Evolutionary conservation across 2,329 filamentous ascomycete species (phyloP).

Genomic region (Thyridium curvatum): DNA sequence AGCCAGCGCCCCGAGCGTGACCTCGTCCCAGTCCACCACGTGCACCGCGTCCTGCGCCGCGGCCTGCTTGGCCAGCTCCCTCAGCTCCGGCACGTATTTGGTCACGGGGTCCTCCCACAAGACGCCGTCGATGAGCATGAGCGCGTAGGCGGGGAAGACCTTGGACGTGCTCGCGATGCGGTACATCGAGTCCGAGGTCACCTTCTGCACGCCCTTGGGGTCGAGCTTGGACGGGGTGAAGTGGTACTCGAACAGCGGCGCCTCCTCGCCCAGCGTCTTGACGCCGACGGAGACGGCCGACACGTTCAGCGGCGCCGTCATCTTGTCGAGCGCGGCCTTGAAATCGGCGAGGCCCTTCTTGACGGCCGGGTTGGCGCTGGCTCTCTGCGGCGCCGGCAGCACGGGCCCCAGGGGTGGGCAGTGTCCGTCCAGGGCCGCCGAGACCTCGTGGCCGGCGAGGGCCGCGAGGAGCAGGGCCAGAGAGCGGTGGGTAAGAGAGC

Average conservation of each 20-base stretch:
- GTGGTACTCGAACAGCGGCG: conserved; percentile 29
- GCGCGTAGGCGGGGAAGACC: conserved; percentile 21
- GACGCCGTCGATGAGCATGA: conserved; percentile 19
- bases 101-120: conserved; percentile 34
- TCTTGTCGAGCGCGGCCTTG: conserved; percentile 16
- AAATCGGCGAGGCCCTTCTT: conserved; percentile 16
- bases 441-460: conserved; percentile 8
- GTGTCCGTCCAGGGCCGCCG: conserved; percentile 20
- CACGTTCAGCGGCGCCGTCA: conserved; percentile 17
- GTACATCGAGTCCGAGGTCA: conserved; percentile 26
- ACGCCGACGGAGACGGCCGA: conserved; percentile 31
- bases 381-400: conserved; percentile 26
- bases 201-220: conserved; percentile 15
- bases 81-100: conserved; percentile 34
- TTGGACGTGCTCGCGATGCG: conserved; percentile 31
- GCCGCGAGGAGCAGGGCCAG: neutral
- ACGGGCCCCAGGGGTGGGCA: conserved; percentile 37
- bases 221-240: conserved; percentile 27
- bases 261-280: conserved; percentile 33
- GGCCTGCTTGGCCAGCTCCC: conserved; percentile 11
- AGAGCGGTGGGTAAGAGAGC: neutral
- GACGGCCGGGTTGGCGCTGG: conserved; percentile 21
- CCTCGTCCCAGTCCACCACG: conserved; percentile 19
- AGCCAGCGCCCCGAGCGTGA: conserved; percentile 16
- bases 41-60: conserved; percentile 19